These are phyloP conservation scores for Leishmania gerbilli DNA, from an alignment of 208 protist genomes.

Conservation along the genomic window DNA sequence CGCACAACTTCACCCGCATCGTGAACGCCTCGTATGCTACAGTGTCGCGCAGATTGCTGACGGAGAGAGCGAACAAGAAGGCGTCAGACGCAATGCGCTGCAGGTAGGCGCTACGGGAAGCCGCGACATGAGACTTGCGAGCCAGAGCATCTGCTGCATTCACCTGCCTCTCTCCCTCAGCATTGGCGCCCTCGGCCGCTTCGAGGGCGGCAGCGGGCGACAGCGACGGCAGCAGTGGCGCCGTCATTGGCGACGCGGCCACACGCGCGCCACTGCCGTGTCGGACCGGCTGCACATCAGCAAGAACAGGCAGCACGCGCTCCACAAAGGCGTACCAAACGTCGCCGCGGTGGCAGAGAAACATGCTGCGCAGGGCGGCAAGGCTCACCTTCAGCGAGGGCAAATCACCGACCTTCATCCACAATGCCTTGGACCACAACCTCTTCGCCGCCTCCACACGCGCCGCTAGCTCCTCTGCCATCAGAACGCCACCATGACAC, in stretches of 20 bases:
- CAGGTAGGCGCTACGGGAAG: conserved; percentile 21
- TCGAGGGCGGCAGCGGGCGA: background rate
- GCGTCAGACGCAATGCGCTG: conserved; percentile 28
- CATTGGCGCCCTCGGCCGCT: background rate
- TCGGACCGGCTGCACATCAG: background rate
- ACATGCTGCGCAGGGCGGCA: conserved; percentile 58
- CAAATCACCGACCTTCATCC: conserved; percentile 55
- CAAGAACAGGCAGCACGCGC: conserved; percentile 33
- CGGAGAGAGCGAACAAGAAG: conserved; percentile 27
- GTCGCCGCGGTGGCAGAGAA: conserved; percentile 85
- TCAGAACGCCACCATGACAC: conserved; percentile 56
- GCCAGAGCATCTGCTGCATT: background rate
- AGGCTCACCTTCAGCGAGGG: conserved; percentile 45
- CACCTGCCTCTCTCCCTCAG: background rate
- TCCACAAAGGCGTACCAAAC: conserved; percentile 85
- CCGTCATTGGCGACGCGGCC: background rate
- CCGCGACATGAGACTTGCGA: conserved; percentile 1
- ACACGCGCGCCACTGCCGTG: background rate
- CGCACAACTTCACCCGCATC: conserved; percentile 19
- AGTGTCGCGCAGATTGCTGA: conserved; percentile 27
- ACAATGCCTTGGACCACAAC: conserved; percentile 82
- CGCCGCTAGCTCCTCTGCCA: conserved; percentile 64
- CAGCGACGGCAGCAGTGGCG: conserved; percentile 2
- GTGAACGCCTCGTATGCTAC: conserved; percentile 25
- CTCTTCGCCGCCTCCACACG: conserved; percentile 65